phyloP scores from a whole-genome alignment of 2,329 filamentous ascomycete genomes.

The Aureobasidium sp. region DNA sequence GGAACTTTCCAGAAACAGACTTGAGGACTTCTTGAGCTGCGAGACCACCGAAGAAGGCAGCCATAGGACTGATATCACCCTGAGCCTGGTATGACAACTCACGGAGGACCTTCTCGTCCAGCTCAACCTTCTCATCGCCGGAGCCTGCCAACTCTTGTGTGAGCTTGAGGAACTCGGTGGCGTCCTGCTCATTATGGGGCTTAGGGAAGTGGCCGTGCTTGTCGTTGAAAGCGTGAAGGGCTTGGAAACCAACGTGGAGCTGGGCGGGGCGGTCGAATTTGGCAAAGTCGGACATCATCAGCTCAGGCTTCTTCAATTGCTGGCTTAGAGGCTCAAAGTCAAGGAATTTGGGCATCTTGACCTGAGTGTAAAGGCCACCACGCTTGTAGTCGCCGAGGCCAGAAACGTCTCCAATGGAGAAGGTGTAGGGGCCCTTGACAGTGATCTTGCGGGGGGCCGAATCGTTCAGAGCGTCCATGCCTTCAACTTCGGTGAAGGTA shows the following conservation, averaged over 20 bases:
- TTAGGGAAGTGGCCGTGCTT: constrained; percentile 66
- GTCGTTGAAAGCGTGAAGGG: constrained; percentile 77
- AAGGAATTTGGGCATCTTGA: constrained; percentile 95
- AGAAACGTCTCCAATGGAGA: constrained; percentile 90
- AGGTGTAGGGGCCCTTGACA: constrained; percentile 91
- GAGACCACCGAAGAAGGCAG: constrained; percentile 89
- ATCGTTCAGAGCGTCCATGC: constrained; percentile 81
- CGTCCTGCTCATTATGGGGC: constrained; percentile 79
- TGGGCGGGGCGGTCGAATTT: constrained; percentile 95
- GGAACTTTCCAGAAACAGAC: constrained; percentile 94
- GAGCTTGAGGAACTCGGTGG: constrained; percentile 64
- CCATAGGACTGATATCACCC: constrained; percentile 85
- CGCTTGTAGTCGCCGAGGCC: constrained; percentile 78
- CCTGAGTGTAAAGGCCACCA: constrained; percentile 86
- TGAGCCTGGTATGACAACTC: constrained; percentile 92
- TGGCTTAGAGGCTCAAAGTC: constrained; percentile 76
- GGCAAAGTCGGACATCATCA: constrained; percentile 89
- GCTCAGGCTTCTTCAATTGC: constrained; percentile 77
- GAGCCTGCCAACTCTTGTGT: constrained; percentile 63
- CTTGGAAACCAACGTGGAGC: constrained; percentile 86
- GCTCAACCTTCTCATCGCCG: constrained; percentile 63
- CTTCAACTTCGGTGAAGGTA: constrained; percentile 86
- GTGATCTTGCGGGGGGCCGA: constrained; percentile 80
- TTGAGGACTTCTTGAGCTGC: constrained; percentile 93
- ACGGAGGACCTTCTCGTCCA: constrained; percentile 86